Evolutionary conservation across 371 early-diverging fungal genomes (phyloP), one percentile per base, ranked within the genome.

Genomic region (Mucor sp.): DNA sequence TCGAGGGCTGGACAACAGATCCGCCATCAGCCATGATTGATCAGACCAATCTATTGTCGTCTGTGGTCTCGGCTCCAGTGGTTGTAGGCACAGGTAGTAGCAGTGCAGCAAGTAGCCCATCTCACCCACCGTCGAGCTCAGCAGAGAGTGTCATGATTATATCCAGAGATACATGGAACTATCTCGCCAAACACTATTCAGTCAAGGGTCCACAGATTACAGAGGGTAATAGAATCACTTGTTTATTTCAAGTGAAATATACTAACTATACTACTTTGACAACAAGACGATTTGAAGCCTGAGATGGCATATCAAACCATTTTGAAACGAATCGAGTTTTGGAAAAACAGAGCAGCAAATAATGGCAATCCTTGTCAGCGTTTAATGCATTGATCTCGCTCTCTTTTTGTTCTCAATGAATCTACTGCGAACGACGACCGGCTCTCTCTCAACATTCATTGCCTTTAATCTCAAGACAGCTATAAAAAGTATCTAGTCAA

Each of bases 361-460:
- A 14, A 44, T 47, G 8, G 17, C n/a, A 43, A n/a, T 3, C n/a
- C n/a, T 43, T 30, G 21, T 12, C 30, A 33, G 12, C 44, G 9
- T 4, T 67, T 69, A 82, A 64, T 82, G 80, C 83, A 82, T 82
- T 7, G 83, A 82, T 48, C 63, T 60, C 8, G 83, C 76, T 55
- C 83, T 68, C 44, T 78, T 72, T 39, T 82, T 82, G 28, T 67
- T 70, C 28, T 75, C 76, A 30, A 67, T 63, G 30, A 50, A 35
- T 8, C 71, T 50, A 23, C 69, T 62, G 11, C 63, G 60, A 15
- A 79, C 82, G 14, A 82, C 73, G 0, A 82, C 74, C 15, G 78
- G 78, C 25, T 65, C 72, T 27, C 70, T 65, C 60, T 78, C 80
- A 0, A 79, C 69, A 43, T 75, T 78, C 73, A 72, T 73, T 7